These are phyloP conservation scores for Aspergillus pseudoterreus DNA, from an alignment of 2,329 filamentous ascomycete genomes.

Conservation along the genomic window DNA sequence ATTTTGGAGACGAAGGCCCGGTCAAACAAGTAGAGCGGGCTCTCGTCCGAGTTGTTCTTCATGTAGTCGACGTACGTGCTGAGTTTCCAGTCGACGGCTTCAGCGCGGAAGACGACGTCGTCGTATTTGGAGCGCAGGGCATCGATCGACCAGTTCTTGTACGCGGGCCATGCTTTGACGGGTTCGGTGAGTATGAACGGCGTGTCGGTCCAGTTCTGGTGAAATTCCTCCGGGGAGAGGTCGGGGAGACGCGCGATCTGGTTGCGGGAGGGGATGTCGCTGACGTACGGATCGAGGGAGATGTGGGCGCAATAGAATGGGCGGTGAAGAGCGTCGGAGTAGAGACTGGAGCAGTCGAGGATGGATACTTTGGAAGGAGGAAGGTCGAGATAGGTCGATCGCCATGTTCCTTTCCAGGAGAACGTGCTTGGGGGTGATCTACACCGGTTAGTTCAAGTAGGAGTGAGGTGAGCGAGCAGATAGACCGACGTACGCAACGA, in stretches of 20 bases:
- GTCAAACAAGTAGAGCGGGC: constrained; percentile 90
- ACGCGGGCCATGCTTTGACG: constrained; percentile 78
- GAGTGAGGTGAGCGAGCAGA: too few species aligned
- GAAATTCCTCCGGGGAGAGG: constrained; percentile 70
- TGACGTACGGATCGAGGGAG: constrained; percentile 61
- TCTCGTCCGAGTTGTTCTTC: constrained; percentile 75
- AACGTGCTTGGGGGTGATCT: constrained; percentile 41
- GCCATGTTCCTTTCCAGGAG: constrained; percentile 80
- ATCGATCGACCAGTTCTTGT: constrained; percentile 69
- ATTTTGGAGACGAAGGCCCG: constrained; percentile 84
- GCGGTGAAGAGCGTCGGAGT: constrained; percentile 84
- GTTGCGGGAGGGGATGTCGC: constrained; percentile 69
- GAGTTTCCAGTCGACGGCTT: constrained; percentile 89
- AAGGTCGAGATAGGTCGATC: constrained; percentile 68
- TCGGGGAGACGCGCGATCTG: constrained; percentile 66
- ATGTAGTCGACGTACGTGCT: constrained; percentile 80
- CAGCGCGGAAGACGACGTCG: constrained; percentile 73
- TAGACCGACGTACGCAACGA: constrained; percentile 67
- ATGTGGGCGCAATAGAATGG: constrained; percentile 87
- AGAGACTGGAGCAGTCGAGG: constrained; percentile 73
- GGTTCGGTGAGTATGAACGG: constrained; percentile 85
- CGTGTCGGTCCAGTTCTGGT: constrained; percentile 68
- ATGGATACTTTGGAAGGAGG: constrained; percentile 50
- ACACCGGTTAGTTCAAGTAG: constrained; percentile 2
- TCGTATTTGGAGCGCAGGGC: constrained; percentile 62